Base-by-base conservation (phyloP, 2,329 filamentous ascomycete genomes). In the Aureobasidium subglaciale region DNA sequence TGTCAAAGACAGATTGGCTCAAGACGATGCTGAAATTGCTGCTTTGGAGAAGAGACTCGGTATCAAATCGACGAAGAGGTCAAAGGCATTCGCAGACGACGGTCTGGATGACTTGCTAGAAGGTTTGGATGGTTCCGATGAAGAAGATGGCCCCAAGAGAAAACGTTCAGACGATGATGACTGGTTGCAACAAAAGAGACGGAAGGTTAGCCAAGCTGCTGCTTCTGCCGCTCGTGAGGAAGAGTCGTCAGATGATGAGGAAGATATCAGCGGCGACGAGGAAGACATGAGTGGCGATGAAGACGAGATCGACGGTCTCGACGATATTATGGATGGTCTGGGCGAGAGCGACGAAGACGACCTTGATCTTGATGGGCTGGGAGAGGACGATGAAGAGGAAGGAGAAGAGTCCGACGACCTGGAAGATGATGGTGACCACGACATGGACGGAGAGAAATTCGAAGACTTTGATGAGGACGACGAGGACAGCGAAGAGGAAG, bases 11-110 rank as follows among this genome's bases (percentile, higher is more conserved):
- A 83, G 81, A 62, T 74, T 96, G 4, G 84, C 82, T 0, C 78
- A 88, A 59, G 92, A 99, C 57, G 90, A 97, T 65, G 88, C 84
- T 2, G 90, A 96, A 63, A 97, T 99, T 62, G 85, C 86, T 18
- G 84, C 84, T 2, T 75, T 96, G 29, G 93, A 99, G 73, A 90
- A 86, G 69, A 95, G 88, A 65, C 74, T 99, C 3, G 92, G 93
- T 0, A 79, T 96, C 30, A 88, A 85, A 66, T 82, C 83, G 22
- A 86, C 86, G 58, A 95, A 90, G 65, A 85, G 81, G 29, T 84
- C 85, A 0, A 86, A 87, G 61, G 59, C 57, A 27, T 90, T 91
- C 63, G 80, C 83, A 18, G 88, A 95, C 6, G 91, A 96, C 65
- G 92, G 90, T 0, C 73, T 97, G 2, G 89, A 85, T 38, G 86